These are phyloP conservation scores for Linnemannia zychae DNA, from an alignment of 192 early-diverging fungal species.

Conservation along the genomic window DNA sequence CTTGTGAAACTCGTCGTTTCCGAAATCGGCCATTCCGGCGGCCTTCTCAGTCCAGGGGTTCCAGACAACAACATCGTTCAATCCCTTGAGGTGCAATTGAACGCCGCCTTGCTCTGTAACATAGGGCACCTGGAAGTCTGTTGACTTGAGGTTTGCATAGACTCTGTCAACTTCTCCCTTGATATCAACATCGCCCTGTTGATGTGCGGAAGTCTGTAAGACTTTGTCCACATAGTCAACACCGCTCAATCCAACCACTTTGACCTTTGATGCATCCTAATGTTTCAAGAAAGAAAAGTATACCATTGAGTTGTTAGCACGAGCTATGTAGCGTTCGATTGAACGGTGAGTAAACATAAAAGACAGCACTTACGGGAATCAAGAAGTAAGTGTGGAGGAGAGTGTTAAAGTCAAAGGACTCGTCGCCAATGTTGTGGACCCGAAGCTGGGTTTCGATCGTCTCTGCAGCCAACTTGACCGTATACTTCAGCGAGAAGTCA, in stretches of 20 bases:
- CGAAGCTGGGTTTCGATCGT: slow-evolving; percentile 80
- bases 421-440: slow-evolving; percentile 81
- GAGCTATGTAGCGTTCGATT: background rate
- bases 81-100: slow-evolving; percentile 33
- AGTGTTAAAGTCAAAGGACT: slow-evolving; percentile 84
- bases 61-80: slow-evolving; percentile 86
- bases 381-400: slow-evolving; percentile 95
- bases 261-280: slow-evolving; percentile 72
- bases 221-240: slow-evolving; percentile 82
- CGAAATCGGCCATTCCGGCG: slow-evolving; percentile 91
- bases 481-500: slow-evolving; percentile 84
- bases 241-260: slow-evolving; percentile 77
- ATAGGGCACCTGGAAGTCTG: slow-evolving; percentile 47
- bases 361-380: slow-evolving; percentile 63
- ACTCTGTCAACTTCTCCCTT: slow-evolving; percentile 87
- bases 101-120: slow-evolving; percentile 38
- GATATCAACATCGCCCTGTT: slow-evolving; percentile 68
- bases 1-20: slow-evolving; percentile 83
- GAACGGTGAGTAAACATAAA: background rate
- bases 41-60: slow-evolving; percentile 97
- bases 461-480: slow-evolving; percentile 80
- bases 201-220: slow-evolving; percentile 20
- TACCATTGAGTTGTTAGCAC: background rate
- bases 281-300: slow-evolving; percentile 3
- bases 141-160: slow-evolving; percentile 75